Conservation (phyloP, 2,329 filamentous ascomycete genomes). For the Cercospora sp. region DNA sequence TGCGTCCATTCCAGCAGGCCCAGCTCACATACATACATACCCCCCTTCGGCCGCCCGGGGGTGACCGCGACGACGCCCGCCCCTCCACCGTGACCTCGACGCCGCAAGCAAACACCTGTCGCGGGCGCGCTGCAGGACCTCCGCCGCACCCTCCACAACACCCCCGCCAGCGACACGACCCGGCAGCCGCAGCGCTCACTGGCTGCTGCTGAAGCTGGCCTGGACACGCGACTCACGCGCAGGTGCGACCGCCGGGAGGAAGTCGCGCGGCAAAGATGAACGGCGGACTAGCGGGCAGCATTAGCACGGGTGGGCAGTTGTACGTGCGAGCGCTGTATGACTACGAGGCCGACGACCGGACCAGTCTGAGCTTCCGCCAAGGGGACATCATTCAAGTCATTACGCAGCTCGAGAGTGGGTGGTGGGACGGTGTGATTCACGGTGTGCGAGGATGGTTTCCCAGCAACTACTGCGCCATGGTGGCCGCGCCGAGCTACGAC, state of each 20-base stretch:
- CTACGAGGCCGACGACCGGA: conserved; percentile 96
- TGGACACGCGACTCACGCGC: conserved; percentile 8
- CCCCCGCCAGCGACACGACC: neutral
- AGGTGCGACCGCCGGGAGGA: conserved; percentile 15
- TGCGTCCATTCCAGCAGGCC: neutral
- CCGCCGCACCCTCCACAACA: neutral
- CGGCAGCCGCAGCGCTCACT: neutral
- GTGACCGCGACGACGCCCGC: neutral
- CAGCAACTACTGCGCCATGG: conserved; percentile 94
- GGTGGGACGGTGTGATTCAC: conserved; percentile 99
- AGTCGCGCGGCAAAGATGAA: conserved; percentile 46
- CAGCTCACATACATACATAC: neutral
- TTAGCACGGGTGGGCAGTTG: conserved; percentile 60
- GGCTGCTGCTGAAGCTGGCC: conserved; percentile 5
- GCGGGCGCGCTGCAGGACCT: neutral
- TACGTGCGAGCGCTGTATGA: conserved; percentile 96
- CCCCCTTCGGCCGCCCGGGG: neutral
- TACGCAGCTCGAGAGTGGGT: conserved; percentile 95
- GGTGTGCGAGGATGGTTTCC: conserved; percentile 97
- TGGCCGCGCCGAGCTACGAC: conserved; percentile 73
- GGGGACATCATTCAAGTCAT: conserved; percentile 98
- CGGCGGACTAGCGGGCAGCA: conserved; percentile 49
- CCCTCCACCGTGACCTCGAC: neutral
- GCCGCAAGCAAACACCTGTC: neutral
- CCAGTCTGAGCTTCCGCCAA: conserved; percentile 93